Evolutionary conservation across 257 asterid species (phyloP).

Genomic region (Prunella vulgaris): DNA sequence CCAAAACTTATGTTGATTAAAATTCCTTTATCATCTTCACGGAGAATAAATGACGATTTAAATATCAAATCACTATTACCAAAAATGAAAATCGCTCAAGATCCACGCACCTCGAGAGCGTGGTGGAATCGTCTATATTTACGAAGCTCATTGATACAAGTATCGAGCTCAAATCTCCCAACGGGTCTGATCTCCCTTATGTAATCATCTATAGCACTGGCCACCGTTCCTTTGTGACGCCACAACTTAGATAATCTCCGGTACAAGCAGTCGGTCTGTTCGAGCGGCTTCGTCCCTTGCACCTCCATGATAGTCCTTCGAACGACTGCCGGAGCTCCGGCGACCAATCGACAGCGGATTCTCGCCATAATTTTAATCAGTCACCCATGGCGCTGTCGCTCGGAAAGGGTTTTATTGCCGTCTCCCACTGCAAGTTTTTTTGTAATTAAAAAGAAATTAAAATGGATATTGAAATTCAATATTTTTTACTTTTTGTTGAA

Average conservation of each 20-base stretch:
- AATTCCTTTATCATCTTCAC: neutral
- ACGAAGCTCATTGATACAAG: constrained; percentile 60
- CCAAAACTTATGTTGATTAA: neutral
- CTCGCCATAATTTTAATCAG: constrained; percentile 14
- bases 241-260: constrained; percentile 67
- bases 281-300: neutral
- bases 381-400: neutral
- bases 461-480: too few species aligned
- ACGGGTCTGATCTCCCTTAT: constrained; percentile 46
- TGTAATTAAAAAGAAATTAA: too few species aligned
- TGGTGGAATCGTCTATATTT: constrained; percentile 42
- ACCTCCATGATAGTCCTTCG: constrained; percentile 36
- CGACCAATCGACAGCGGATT: constrained; percentile 24
- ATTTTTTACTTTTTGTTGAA: too few species aligned
- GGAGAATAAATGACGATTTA: neutral
- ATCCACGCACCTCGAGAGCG: constrained; percentile 66
- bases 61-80: neutral
- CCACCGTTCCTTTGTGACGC: constrained; percentile 36
- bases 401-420: constrained; percentile 20
- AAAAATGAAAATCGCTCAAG: neutral
- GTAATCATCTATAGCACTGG: constrained; percentile 48
- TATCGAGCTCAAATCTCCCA: constrained; percentile 37
- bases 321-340: constrained; percentile 19
- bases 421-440: too few species aligned
- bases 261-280: constrained; percentile 36